phyloP scores from a whole-genome alignment of 2,329 filamentous ascomycete genomes.

The Ceratocystis ficicola region DNA sequence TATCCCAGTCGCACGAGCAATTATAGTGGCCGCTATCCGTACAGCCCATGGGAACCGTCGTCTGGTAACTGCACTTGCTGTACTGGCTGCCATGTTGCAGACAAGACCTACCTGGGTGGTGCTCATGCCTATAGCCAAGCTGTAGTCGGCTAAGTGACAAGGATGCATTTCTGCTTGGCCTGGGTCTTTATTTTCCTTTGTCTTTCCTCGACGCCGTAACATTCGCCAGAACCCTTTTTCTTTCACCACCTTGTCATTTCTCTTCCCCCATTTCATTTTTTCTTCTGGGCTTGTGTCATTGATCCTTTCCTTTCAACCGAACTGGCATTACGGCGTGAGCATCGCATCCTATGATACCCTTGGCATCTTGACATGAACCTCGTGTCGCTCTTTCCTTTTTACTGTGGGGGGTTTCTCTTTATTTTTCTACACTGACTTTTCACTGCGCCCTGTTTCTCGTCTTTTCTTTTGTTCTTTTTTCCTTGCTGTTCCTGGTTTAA shows the following conservation, averaged over 20 bases:
- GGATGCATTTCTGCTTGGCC: constrained; percentile 24
- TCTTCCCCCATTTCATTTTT: constrained; percentile 15
- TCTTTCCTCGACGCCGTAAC: background rate
- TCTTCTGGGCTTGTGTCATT: background rate
- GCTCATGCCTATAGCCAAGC: constrained; percentile 39
- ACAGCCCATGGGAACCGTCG: constrained; percentile 42
- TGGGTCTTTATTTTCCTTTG: constrained; percentile 22
- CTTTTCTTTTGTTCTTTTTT: constrained; percentile 11
- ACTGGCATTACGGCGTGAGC: constrained; percentile 21
- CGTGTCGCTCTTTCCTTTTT: constrained; percentile 21
- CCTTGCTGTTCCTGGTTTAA: background rate
- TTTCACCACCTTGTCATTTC: constrained; percentile 2
- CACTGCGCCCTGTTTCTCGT: background rate
- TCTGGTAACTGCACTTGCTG: constrained; percentile 39
- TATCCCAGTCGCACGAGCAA: constrained; percentile 34
- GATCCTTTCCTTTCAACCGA: constrained; percentile 15
- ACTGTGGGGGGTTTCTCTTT: constrained; percentile 19
- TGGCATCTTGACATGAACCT: constrained; percentile 18
- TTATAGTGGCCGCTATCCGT: constrained; percentile 36
- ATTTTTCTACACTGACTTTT: constrained; percentile 7
- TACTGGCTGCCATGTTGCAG: constrained; percentile 34
- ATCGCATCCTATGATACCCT: constrained; percentile 22
- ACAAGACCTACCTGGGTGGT: constrained; percentile 37
- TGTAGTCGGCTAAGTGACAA: constrained; percentile 38
- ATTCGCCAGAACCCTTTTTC: background rate